Percentiles rank a stretch among this genome's conserved stretches.
phyloP scores from a whole-genome alignment of 495 filamentous ascomycete genomes.

The Articulospora tetracladia region DNA sequence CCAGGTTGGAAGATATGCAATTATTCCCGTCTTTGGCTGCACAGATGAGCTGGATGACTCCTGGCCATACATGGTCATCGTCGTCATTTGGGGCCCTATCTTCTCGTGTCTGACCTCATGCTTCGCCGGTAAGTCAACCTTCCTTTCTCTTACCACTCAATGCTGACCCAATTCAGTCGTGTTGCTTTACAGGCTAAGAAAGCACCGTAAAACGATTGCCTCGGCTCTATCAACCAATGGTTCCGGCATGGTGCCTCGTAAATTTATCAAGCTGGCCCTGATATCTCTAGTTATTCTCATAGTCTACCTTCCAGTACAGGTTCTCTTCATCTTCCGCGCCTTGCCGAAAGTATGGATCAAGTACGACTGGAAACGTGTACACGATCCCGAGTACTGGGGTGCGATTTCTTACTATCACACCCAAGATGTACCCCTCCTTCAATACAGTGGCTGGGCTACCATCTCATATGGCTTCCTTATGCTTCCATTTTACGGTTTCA shows the following conservation, averaged over 20 bases:
- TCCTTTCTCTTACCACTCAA: slow-evolving; percentile 12
- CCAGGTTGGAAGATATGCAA: slow-evolving; percentile 65
- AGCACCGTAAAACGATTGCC: slow-evolving; percentile 63
- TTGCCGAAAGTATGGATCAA: slow-evolving; percentile 36
- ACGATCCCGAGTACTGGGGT: slow-evolving; percentile 51
- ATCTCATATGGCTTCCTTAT: slow-evolving; percentile 56
- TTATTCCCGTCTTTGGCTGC: slow-evolving; percentile 75
- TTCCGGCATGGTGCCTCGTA: slow-evolving; percentile 58
- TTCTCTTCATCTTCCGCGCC: slow-evolving; percentile 57
- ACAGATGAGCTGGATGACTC: slow-evolving; percentile 57
- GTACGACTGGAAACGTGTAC: slow-evolving; percentile 53
- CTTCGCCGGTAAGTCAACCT: slow-evolving; percentile 64
- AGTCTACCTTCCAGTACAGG: slow-evolving; percentile 58
- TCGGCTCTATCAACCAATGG: slow-evolving; percentile 46
- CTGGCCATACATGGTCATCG: slow-evolving; percentile 66
- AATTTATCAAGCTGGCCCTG: slow-evolving; percentile 75
- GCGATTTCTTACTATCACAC: slow-evolving; percentile 60
- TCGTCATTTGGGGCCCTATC: slow-evolving; percentile 62
- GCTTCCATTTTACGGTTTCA: slow-evolving; percentile 79
- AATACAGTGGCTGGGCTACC: slow-evolving; percentile 61
- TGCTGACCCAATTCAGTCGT: slow-evolving; percentile 45
- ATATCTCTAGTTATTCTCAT: slow-evolving; percentile 66
- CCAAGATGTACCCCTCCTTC: slow-evolving; percentile 45
- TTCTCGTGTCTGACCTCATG: slow-evolving; percentile 58
- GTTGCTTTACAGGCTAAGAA: slow-evolving; percentile 62